Conservation (phyloP, 805 yeast genomes). For the Myxozyma kluyveri region DNA sequence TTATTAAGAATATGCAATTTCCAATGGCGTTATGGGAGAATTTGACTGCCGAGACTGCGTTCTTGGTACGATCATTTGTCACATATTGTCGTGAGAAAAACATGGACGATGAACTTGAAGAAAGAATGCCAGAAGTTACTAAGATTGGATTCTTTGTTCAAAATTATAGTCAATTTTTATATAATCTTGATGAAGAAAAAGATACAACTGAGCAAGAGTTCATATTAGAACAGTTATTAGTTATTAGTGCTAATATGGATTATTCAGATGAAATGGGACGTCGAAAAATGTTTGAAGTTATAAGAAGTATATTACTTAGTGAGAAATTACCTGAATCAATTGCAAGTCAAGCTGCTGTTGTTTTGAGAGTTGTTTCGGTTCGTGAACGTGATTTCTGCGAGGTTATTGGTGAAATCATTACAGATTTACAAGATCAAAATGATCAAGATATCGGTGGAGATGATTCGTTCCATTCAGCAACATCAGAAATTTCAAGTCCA, state of each 20-base stretch:
- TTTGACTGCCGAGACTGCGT: conserved; percentile 70
- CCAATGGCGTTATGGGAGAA: conserved; percentile 56
- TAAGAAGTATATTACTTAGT: conserved; percentile 41
- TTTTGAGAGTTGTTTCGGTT: conserved; percentile 66
- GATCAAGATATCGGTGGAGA: conserved; percentile 39
- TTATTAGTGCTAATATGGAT: conserved; percentile 69
- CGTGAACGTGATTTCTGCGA: conserved; percentile 81
- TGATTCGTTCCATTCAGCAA: conserved; percentile 50
- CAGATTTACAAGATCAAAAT: conserved; percentile 71
- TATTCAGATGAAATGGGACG: conserved; percentile 89
- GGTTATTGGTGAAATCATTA: conserved; percentile 78
- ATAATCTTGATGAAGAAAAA: conserved; percentile 35
- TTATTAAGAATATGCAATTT: conserved; percentile 57
- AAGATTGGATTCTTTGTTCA: conserved; percentile 60
- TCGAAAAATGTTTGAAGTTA: conserved; percentile 62
- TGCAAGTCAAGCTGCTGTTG: conserved; percentile 56
- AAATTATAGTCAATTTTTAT: conserved; percentile 47
- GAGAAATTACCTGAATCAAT: conserved; percentile 55
- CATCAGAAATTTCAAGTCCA: conserved; percentile 36
- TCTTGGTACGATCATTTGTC: conserved; percentile 66
- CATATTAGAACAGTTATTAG: conserved; percentile 68
- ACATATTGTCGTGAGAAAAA: conserved; percentile 59
- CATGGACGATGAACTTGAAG: conserved; percentile 40
- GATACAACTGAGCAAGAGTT: conserved; percentile 64
- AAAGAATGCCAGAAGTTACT: conserved; percentile 74